Base-by-base conservation (phyloP, 441 rosid species). In the Euphorbia celastroides region DNA sequence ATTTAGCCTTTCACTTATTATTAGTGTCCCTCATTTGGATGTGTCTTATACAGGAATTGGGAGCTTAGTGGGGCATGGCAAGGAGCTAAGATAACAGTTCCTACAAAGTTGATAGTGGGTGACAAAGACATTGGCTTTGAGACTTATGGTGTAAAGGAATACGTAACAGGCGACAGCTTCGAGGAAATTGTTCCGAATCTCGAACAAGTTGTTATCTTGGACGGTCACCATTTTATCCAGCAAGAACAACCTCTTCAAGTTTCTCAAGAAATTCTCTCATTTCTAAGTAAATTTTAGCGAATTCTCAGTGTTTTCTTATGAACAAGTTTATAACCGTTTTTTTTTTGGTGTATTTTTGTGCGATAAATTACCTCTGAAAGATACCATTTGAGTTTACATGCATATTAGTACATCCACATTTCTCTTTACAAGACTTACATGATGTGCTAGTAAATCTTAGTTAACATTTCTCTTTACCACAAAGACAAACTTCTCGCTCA, bases 201-300 rank as follows among this genome's bases (percentile, higher is more conserved):
- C 2, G 78, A 84, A 17, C 25, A 51, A 61, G 79, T 80, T 23
- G 76, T 72, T 57, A 64, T 84, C 61, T 71, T 79, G 46, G 85
- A 79, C 0, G 83, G 77, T 59, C 89, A 82, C 71, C 83, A 82
- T 76, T 80, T 70, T 58, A 76, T 82, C 63, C 80, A 80, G 0
- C 70, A 72, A 68, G 90, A 90, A 78, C 86, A 62, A 75, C 73
- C 79, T 34, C 68, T 77, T 42, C 46, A 72, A 67, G 81, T 80
- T 34, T 88, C 86, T 0, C 65, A 86, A 16, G 86, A 90, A 78
- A 86, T 86, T 36, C 78, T 85, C 41, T 70, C 79, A n/a, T 90
- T 84, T 77, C 74, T 87, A 20, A 57, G 5, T 11, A 77, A 74
- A 60, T 32, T 67, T 38, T 38, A 9, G 44, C 5, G 12, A 3